Base-by-base conservation (phyloP, 441 rosid genomes). In the Hura crepitans region DNA sequence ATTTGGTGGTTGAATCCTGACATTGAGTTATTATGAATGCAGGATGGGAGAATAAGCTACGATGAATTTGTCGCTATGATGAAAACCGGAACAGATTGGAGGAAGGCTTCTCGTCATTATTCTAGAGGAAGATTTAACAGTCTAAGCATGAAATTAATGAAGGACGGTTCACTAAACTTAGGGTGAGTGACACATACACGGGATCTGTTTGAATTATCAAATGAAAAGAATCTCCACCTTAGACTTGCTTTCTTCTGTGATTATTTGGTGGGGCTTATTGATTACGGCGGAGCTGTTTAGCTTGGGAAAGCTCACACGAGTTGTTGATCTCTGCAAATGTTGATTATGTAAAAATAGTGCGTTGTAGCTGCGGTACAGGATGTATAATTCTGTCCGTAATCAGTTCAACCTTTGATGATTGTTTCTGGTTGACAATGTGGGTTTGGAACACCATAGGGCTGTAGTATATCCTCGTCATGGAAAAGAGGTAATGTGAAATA, bases 41-140 rank as follows among this genome's bases (percentile, higher is more conserved):
- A 96, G 99, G 99, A 96, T 55, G 99, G 99, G 35, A 80, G 74
- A 72, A 96, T 96, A 71, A 96, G 98, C 87, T 96, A 88, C 20
- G 96, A 93, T 58, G 99, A 96, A 84, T 96, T 96, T 66, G 91
- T 80, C 10, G 99, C 98, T 2, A 96, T 96, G 99, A 96, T 96
- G 99, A 96, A 87, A 82, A 91, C 98, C 0, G 99, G 99, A 72
- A 96, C 99, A 0, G 99, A 96, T 81, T 96, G 99, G 99, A 91
- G 99, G 79, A 96, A 96, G 78, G 99, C 97, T 18, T 96, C 99
- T 4, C 96, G 99, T 37, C 99, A 96, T 79, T 96, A 96, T 81
- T 96, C 99, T 0, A 89, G 99, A 80, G 99, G 98, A 69, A 88
- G 98, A 84, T 96, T 96, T 77, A 96, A 96, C 86, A 96, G 91